phyloP scores from a whole-genome alignment of 2,329 filamentous ascomycete genomes.

The Xylariales sp. region DNA sequence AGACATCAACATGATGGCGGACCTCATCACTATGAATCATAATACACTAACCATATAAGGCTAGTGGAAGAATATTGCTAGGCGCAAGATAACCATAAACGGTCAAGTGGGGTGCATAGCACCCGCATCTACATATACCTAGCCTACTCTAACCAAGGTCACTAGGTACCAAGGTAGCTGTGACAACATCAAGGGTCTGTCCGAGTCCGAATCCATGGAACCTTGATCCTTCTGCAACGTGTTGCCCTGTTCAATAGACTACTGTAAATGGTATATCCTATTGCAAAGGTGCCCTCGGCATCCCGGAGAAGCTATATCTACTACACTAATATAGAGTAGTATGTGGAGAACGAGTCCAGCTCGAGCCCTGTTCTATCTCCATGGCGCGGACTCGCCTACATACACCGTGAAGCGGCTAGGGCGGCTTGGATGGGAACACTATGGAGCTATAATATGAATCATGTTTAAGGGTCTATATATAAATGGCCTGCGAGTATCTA shows the following conservation, averaged over 20 bases:
- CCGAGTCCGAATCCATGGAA: no score
- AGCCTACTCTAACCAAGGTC: no score
- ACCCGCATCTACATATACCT: neutral
- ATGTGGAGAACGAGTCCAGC: neutral
- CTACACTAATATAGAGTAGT: no score
- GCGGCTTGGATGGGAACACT: neutral
- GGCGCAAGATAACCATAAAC: neutral
- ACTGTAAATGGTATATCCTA: neutral
- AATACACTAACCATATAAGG: neutral
- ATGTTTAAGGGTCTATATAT: slow-evolving; percentile 6
- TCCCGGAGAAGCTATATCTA: neutral
- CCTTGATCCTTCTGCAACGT: neutral
- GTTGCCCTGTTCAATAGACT: neutral
- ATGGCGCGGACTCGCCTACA: neutral
- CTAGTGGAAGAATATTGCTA: neutral
- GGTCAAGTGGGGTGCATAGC: neutral
- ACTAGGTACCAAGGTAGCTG: no score
- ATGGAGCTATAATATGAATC: slow-evolving; percentile 29
- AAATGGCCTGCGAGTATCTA: neutral
- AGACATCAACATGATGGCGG: no score
- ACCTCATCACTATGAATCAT: slow-evolving; percentile 33
- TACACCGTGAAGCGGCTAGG: neutral
- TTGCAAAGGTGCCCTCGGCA: neutral
- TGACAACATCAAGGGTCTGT: no score
- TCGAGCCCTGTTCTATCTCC: neutral